Base-by-base conservation (phyloP, 805 yeast species). In the Yamadazyma insecticola region DNA sequence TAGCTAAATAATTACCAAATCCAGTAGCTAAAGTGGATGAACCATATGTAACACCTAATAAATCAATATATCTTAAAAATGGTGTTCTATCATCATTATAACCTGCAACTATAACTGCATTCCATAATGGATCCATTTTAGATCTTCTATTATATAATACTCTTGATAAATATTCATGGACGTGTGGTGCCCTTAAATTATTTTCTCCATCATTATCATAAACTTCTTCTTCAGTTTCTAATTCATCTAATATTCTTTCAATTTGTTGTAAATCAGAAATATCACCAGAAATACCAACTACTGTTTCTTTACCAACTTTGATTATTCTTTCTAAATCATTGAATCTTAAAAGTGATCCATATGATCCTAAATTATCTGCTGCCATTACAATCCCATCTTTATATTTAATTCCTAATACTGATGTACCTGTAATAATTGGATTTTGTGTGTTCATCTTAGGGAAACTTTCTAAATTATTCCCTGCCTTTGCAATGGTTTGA, bases 91-190 rank as follows among this genome's bases (percentile, higher is more conserved):
- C 78, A 41, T 74, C 77, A 53, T 83, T 82, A 45, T 82, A 70
- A 7, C 99, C 99, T 10, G 88, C 96, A 31, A 92, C 97, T 35
- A 92, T 69, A 22, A 84, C 63, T 1, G 97, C 82, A 60, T 92
- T 92, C 97, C 97, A 92, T 43, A 88, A 70, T 15, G 99, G 99
- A 55, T 92, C 78, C 90, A 92, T 81, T 60, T 92, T 88, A 32
- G 83, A 73, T 60, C 99, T 76, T 60, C 97, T 80, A 43, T 74
- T 67, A 63, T 92, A 92, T 70, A 90, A 69, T 26, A 90, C 81
- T 37, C 82, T 76, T 28, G 90, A 78, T 44, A 92, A 67, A 57
- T 88, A 92, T 53, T 85, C 90, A 57, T 86, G 94, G 25, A 92
- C 78, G 48, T 87, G 84, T 13, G 85, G 76, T n/a, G 97, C 95